Conservation (phyloP, 345 rosid genomes). For the Eucalyptus erythrocorys region DNA sequence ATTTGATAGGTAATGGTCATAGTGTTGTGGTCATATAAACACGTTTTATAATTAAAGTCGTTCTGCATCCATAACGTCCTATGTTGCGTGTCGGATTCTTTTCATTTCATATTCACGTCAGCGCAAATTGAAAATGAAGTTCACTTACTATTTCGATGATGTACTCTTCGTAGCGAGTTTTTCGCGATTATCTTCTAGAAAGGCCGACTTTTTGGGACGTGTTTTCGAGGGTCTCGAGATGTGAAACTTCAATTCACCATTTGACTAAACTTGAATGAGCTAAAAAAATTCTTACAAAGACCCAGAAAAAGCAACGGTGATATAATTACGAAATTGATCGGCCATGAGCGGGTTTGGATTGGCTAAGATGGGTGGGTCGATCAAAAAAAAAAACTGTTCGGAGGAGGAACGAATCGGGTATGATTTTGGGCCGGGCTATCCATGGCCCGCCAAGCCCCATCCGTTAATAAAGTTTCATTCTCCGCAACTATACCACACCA, state of each 20-base stretch:
- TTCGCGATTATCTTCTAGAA: not conserved
- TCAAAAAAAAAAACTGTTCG: rapidly evolving
- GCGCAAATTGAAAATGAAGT: not conserved
- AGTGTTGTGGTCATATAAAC: rapidly evolving
- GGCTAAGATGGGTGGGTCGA: not conserved
- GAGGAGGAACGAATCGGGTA: not conserved
- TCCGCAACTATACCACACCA: not conserved
- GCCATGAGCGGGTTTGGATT: not conserved
- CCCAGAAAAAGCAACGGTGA: not conserved
- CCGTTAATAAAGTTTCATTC: not conserved
- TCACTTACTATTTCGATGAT: not conserved
- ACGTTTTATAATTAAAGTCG: no score
- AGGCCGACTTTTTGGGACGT: no score
- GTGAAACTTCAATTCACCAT: no score
- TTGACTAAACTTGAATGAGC: not conserved
- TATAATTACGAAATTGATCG: not conserved
- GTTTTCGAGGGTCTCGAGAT: not conserved
- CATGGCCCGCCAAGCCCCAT: not conserved
- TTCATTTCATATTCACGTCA: rapidly evolving
- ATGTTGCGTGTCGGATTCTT: no score
- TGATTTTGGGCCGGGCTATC: not conserved
- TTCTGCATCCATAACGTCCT: rapidly evolving
- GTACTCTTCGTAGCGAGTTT: rapidly evolving
- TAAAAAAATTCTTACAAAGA: not conserved
- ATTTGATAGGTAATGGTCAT: no score